Evolutionary conservation across 495 filamentous ascomycete genomes (phyloP).

Genomic region (Tirmania nivea): DNA sequence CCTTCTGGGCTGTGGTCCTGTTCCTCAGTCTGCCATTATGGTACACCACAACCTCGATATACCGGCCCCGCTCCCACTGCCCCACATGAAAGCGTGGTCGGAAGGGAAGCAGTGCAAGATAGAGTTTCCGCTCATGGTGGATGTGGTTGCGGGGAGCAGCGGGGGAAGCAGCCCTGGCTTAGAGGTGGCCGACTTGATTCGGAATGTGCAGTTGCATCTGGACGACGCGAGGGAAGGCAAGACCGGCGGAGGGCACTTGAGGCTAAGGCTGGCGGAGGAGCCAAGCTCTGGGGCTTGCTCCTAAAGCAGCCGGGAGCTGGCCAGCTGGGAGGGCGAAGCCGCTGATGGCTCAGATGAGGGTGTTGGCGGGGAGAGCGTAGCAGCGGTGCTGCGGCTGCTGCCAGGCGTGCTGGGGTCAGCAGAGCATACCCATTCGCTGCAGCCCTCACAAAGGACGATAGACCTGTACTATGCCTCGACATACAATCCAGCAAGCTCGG

Average conservation of each 20-base stretch:
- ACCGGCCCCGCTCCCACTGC: slow-evolving; percentile 68
- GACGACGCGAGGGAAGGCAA: background rate
- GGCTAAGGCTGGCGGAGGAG: background rate
- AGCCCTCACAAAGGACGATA: slow-evolving; percentile 46
- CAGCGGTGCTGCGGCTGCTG: slow-evolving; percentile 47
- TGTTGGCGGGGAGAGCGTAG: slow-evolving; percentile 28
- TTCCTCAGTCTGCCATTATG: slow-evolving; percentile 81
- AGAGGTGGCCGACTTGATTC: background rate
- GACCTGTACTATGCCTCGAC: slow-evolving; percentile 62
- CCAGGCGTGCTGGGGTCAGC: slow-evolving; percentile 32
- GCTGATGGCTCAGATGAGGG: background rate
- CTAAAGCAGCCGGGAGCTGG: no score
- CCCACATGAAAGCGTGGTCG: slow-evolving; percentile 80
- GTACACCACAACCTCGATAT: slow-evolving; percentile 90
- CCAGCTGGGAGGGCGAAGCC: no score
- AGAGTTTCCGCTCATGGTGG: slow-evolving; percentile 65
- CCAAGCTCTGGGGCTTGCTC: background rate
- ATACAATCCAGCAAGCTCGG: slow-evolving; percentile 44
- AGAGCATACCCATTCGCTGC: slow-evolving; percentile 17
- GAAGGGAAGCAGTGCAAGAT: slow-evolving; percentile 77
- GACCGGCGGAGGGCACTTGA: background rate
- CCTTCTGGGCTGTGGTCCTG: slow-evolving; percentile 78
- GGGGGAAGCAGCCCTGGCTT: background rate
- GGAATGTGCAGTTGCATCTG: background rate
- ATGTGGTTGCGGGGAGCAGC: background rate